These are phyloP conservation scores for Silene conica DNA, from an alignment of 148 eudicot species.

Conservation along the genomic window DNA sequence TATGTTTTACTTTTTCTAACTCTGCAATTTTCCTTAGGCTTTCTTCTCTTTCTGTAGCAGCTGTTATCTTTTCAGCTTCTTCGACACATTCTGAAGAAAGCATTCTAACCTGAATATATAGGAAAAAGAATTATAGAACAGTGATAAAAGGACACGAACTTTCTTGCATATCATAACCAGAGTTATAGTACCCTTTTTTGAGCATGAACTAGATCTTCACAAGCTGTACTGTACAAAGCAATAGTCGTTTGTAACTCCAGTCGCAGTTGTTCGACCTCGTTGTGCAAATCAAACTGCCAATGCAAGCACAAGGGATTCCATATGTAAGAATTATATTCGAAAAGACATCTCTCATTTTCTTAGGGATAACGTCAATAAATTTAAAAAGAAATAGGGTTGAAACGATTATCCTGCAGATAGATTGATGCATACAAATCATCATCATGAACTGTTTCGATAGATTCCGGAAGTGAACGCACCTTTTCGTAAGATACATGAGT, in stretches of 20 bases:
- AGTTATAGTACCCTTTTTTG: slow-evolving; percentile 47
- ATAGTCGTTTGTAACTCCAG: slow-evolving; percentile 52
- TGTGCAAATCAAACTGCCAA: slow-evolving; percentile 55
- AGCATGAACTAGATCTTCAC: slow-evolving; percentile 63
- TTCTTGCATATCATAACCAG: neutral
- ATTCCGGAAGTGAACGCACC: slow-evolving; percentile 12
- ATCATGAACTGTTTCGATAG: too few relatives aligned
- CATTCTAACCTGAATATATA: slow-evolving; percentile 43
- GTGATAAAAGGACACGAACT: neutral
- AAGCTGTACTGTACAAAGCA: slow-evolving; percentile 59
- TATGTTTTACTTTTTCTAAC: slow-evolving; percentile 52
- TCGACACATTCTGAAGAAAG: slow-evolving; percentile 55
- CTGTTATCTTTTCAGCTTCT: slow-evolving; percentile 55
- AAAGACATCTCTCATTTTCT: neutral
- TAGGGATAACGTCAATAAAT: neutral
- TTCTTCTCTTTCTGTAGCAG: slow-evolving; percentile 61
- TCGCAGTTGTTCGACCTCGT: slow-evolving; percentile 56
- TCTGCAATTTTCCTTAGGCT: slow-evolving; percentile 51
- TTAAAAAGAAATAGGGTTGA: neutral
- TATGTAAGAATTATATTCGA: slow-evolving; percentile 3
- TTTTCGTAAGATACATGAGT: slow-evolving; percentile 29
- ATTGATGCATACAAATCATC: too few relatives aligned
- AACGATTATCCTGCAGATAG: neutral
- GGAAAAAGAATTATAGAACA: neutral
- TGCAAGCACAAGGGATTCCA: slow-evolving; percentile 6